Percentiles rank a stretch among this genome's conserved stretches.
These are phyloP conservation scores for Odontarrhena argentea DNA, from an alignment of 345 rosid genomes.

Conservation along the genomic window DNA sequence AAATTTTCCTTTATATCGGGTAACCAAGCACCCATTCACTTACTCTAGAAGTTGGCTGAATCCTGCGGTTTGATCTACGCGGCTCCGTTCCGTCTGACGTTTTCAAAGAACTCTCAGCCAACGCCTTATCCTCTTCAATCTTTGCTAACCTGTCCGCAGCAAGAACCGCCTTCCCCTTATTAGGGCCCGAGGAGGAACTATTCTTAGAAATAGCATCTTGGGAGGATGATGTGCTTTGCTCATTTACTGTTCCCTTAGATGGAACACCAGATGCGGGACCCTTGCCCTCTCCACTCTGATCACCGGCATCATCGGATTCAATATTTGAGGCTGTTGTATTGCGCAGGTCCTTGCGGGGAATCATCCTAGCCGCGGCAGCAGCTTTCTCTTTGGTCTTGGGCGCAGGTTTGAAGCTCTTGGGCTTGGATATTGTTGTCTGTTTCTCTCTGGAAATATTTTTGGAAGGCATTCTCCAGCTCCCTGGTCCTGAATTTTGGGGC, in stretches of 20 bases:
- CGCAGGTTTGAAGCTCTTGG: slow-evolving; percentile 60
- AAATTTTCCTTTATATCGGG: neutral
- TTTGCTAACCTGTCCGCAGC: slow-evolving; percentile 52
- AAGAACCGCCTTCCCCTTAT: slow-evolving; percentile 52
- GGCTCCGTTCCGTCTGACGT: slow-evolving; percentile 61
- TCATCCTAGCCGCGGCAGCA: slow-evolving; percentile 49
- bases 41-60: slow-evolving; percentile 98
- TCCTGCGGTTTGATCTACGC: slow-evolving; percentile 89
- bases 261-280: slow-evolving; percentile 47
- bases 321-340: slow-evolving; percentile 44
- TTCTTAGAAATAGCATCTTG: slow-evolving; percentile 43
- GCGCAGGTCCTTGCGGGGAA: slow-evolving; percentile 48
- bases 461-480: slow-evolving; percentile 59
- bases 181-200: slow-evolving; percentile 45
- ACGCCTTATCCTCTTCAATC: slow-evolving; percentile 55
- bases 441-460: slow-evolving; percentile 63
- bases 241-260: slow-evolving; percentile 52
- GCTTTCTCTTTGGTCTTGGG: slow-evolving; percentile 61
- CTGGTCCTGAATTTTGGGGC: slow-evolving; percentile 68
- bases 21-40: slow-evolving; percentile 31
- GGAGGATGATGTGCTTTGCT: slow-evolving; percentile 56
- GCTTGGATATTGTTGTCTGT: slow-evolving; percentile 51
- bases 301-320: slow-evolving; percentile 43
- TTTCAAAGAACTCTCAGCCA: slow-evolving; percentile 46
- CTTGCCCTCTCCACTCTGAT: slow-evolving; percentile 48